Evolutionary conservation across 2,329 filamentous ascomycete genomes (phyloP).

Genomic region (Exserohilum rostratum): DNA sequence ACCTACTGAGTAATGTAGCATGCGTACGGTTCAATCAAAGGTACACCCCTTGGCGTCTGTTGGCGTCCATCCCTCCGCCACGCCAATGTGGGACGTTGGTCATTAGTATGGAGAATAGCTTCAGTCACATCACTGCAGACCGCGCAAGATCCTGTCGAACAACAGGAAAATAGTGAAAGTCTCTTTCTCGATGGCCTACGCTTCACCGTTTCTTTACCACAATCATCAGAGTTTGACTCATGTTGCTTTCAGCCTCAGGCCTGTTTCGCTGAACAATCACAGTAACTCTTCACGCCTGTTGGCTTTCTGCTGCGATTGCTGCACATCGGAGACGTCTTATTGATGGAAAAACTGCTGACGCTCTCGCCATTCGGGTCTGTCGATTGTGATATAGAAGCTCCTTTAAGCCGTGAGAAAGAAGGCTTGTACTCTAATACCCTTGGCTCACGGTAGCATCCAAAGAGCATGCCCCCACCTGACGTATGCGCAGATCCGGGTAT

Average conservation of each 20-base stretch:
- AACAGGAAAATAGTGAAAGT: no score
- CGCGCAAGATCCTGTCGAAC: background rate
- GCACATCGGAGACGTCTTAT: background rate
- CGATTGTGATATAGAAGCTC: conserved; percentile 24
- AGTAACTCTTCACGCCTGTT: background rate
- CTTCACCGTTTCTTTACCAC: no score
- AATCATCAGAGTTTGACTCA: no score
- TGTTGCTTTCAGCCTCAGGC: background rate
- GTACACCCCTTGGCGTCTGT: conserved; percentile 30
- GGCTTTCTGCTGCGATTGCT: background rate
- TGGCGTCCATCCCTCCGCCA: conserved; percentile 12
- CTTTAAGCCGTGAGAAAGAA: conserved; percentile 32
- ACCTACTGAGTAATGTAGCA: conserved; percentile 29
- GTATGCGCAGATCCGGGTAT: conserved; percentile 12
- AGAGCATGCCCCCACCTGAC: conserved; percentile 18
- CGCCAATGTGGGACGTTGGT: conserved; percentile 5
- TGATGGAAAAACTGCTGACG: conserved; percentile 6
- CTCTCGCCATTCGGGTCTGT: background rate
- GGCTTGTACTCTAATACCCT: conserved; percentile 25
- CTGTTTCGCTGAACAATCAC: background rate
- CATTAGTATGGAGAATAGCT: background rate
- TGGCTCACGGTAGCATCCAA: conserved; percentile 15
- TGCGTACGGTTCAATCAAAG: conserved; percentile 40
- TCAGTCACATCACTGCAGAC: background rate
- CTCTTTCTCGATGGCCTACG: no score